A percentile compares a stretch with the other conserved stretches of the same genome.
These are phyloP conservation scores for Lodderomyces pseudojiufengensis DNA, from an alignment of 1,139 yeast genomes.

Conservation along the genomic window DNA sequence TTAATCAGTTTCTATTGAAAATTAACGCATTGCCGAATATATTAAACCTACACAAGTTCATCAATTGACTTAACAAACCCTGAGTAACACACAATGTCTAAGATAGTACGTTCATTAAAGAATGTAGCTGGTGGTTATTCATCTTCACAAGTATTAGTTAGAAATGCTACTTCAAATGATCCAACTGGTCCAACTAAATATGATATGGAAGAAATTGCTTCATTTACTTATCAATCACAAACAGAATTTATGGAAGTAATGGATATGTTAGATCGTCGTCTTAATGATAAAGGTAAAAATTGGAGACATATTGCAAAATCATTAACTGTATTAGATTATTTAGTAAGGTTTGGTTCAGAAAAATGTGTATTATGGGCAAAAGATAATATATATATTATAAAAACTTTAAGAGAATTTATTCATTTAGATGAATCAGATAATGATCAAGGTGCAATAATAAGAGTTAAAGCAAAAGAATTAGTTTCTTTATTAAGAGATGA, in stretches of 20 bases:
- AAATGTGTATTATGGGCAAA: conserved; percentile 92
- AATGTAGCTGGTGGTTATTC: conserved; percentile 94
- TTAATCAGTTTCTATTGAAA: too few relatives aligned
- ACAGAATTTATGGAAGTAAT: conserved; percentile 85
- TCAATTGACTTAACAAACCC: too few relatives aligned
- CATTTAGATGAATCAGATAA: conserved; percentile 73
- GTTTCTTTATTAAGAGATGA: conserved; percentile 78
- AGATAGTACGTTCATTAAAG: conserved; percentile 81
- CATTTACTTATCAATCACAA: conserved; percentile 63
- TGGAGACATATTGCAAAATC: conserved; percentile 98
- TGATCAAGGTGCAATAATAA: conserved; percentile 87
- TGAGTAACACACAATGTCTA: conserved; percentile 61
- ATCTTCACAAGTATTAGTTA: conserved; percentile 76
- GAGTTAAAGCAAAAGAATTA: conserved; percentile 90
- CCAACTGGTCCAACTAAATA: conserved; percentile 77
- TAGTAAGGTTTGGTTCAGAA: conserved; percentile 85
- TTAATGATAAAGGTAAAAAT: conserved; percentile 95
- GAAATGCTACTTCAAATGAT: conserved; percentile 93
- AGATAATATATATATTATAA: conserved; percentile 84
- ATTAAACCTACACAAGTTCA: too few relatives aligned
- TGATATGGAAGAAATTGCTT: conserved; percentile 83
- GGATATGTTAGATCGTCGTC: conserved; percentile 93
- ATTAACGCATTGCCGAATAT: too few relatives aligned
- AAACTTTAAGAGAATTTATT: conserved; percentile 88
- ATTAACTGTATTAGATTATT: conserved; percentile 80